These are phyloP conservation scores for Oryza longistaminata DNA, from an alignment of 176 grass and related monocot genomes.

Conservation along the genomic window DNA sequence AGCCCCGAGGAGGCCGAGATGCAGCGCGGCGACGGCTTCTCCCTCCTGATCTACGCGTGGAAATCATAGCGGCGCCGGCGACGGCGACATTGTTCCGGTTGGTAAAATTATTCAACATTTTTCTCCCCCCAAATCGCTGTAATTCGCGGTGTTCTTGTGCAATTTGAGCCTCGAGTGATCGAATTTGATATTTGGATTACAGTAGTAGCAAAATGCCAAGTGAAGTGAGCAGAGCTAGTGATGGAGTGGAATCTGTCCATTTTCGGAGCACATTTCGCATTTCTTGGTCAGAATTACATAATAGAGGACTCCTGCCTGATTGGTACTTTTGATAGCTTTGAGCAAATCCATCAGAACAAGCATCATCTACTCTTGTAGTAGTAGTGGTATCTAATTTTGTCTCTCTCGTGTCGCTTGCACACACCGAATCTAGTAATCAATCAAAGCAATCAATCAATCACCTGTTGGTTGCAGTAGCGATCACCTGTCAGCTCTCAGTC, in stretches of 20 bases:
- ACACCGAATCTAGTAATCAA: slow-evolving; percentile 9
- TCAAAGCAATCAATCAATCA: slow-evolving; percentile 30
- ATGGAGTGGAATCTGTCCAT: not conserved
- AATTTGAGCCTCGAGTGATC: not conserved
- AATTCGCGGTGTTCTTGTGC: slow-evolving; percentile 32
- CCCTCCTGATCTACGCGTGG: slow-evolving; percentile 82
- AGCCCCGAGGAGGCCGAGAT: slow-evolving; percentile 78
- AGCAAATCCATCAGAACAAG: not conserved
- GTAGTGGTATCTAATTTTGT: not conserved
- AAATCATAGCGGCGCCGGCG: slow-evolving; percentile 46
- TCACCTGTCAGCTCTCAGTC: not conserved
- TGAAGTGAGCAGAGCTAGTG: not conserved
- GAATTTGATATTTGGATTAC: slow-evolving; percentile 30
- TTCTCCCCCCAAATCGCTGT: not conserved
- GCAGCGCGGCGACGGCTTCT: slow-evolving; percentile 62
- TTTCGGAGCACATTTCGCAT: not conserved
- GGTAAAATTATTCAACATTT: not conserved
- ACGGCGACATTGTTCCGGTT: not conserved
- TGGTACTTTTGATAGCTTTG: not conserved
- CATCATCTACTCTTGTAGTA: not conserved
- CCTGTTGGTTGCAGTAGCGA: not conserved
- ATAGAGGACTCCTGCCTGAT: not conserved
- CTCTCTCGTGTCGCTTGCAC: slow-evolving; percentile 6
- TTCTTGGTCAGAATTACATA: slow-evolving; percentile 14
- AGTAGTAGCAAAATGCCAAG: slow-evolving; percentile 14